Base-by-base conservation (phyloP, 2,329 filamentous ascomycete genomes). In the Metarhizium guizhouense region DNA sequence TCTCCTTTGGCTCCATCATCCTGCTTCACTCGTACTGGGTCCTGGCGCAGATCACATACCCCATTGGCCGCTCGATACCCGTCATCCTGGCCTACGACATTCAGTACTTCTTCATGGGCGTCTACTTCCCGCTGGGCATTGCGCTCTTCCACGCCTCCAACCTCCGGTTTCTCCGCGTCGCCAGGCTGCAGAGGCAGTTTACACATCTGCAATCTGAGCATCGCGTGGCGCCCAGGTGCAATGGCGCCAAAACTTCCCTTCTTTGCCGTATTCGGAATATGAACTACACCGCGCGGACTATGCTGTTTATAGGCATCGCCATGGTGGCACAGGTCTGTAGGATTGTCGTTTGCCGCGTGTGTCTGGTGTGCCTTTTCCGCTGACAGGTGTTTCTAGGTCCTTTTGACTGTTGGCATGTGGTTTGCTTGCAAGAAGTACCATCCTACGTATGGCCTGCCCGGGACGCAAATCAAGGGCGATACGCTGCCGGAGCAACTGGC, bases 41-140 rank as follows among this genome's bases (percentile, higher is more conserved):
- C 42, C 62, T 71, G 4, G 70, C 71, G 4, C 74, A 77, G 57
- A 61, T 76, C 54, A 71, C 70, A 20, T 72, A 75, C n/a, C 67
- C 72, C 11, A 65, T 76, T 30, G 73, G 74, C 7, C 51, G 69
- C 10, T 67, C 73, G 3, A 68, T 77, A 54, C 76, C 69, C 0
- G 54, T 69, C 1, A 61, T 72, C 1, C 53, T 66, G 14, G 70
- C 78, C 1, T 82, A 79, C 56, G 70, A 75, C 36, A 65, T 74
- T 3, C 78, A 82, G 61, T 84, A 77, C 62, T 84, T 80, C 73
- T 72, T 80, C 64, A 84, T 84, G 81, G 79, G 77, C 43, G 74
- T 78, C 52, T 80, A 78, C 65, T 71, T 84, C 3, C 81, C 81
- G 1, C 69, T 80, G 16, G 81, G 81, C 2, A 77, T 84, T 45